These are phyloP conservation scores for Volvariella volvacea DNA, from an alignment of 1,284 basidiomycete genomes.

Conservation along the genomic window DNA sequence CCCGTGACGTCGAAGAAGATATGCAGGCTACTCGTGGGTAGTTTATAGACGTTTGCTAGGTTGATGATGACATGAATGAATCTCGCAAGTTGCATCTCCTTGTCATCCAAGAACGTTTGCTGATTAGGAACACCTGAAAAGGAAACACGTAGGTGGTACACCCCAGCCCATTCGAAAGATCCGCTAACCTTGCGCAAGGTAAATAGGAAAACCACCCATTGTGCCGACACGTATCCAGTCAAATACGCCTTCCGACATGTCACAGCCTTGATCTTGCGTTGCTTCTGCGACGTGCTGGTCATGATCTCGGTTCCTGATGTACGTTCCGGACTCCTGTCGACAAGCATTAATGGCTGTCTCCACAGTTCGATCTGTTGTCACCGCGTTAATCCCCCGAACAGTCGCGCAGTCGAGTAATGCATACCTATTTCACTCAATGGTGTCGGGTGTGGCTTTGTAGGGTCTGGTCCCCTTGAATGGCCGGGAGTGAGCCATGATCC, in stretches of 20 bases:
- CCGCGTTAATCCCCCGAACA: too few relatives aligned
- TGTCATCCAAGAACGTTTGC: conserved; percentile 40
- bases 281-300: conserved; percentile 75
- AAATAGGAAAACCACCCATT: conserved; percentile 64
- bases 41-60: conserved; percentile 53
- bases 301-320: conserved; percentile 57
- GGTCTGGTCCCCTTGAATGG: too few relatives aligned
- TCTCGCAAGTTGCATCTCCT: conserved; percentile 52
- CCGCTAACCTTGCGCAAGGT: conserved; percentile 54
- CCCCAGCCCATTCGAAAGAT: not conserved
- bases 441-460: not conserved
- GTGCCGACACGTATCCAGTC: conserved; percentile 55
- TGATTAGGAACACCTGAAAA: conserved; percentile 48
- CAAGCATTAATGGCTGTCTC: conserved; percentile 76
- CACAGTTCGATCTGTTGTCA: not conserved
- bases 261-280: conserved; percentile 77
- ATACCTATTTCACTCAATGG: not conserved
- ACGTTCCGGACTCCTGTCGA: conserved; percentile 47
- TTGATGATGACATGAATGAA: conserved; percentile 61
- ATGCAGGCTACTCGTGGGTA: conserved; percentile 69
- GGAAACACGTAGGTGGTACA: conserved; percentile 4
- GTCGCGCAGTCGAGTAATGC: too few relatives aligned
- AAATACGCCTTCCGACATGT: conserved; percentile 56
- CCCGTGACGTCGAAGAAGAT: conserved; percentile 84
- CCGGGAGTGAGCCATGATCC: too few relatives aligned